Evolutionary conservation across 805 yeast species (phyloP).

Genomic region (Cyberlindnera maritima): DNA sequence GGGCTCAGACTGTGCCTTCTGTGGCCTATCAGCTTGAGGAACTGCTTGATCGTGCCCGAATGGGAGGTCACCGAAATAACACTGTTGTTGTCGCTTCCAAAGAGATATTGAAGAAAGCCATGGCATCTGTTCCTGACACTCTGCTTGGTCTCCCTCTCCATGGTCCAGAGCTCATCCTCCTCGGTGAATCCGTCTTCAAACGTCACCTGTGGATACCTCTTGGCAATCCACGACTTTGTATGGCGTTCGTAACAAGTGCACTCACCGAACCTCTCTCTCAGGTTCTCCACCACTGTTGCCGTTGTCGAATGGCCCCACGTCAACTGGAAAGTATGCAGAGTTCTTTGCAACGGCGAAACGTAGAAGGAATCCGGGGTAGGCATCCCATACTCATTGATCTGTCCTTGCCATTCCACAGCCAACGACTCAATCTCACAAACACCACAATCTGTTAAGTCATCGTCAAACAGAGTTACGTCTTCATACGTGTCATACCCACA

Average conservation of each 20-base stretch:
- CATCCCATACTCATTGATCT: constrained; percentile 4
- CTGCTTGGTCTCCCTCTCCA: not conserved
- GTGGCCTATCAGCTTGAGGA: not conserved
- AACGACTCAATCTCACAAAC: not conserved
- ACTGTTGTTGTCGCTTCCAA: not conserved
- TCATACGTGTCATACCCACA: constrained; percentile 5
- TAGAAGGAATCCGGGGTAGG: constrained; percentile 9
- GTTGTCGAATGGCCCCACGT: constrained; percentile 10
- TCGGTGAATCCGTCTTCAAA: constrained; percentile 11
- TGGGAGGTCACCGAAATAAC: constrained; percentile 4
- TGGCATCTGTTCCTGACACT: not conserved
- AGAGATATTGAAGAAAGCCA: not conserved
- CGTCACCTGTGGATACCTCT: constrained; percentile 3
- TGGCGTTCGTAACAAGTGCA: constrained; percentile 11
- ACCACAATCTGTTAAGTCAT: constrained; percentile 9
- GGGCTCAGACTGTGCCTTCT: not conserved
- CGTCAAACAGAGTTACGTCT: constrained; percentile 8
- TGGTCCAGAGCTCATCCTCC: constrained; percentile 8
- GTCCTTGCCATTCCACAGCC: not conserved
- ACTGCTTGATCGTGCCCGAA: not conserved
- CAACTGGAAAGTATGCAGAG: constrained; percentile 10
- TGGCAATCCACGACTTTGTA: constrained; percentile 7
- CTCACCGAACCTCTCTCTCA: constrained; percentile 14
- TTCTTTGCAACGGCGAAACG: constrained; percentile 13
- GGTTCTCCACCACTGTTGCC: constrained; percentile 7